phyloP scores from a whole-genome alignment of 2,329 filamentous ascomycete genomes.

The Penicillium sp. region DNA sequence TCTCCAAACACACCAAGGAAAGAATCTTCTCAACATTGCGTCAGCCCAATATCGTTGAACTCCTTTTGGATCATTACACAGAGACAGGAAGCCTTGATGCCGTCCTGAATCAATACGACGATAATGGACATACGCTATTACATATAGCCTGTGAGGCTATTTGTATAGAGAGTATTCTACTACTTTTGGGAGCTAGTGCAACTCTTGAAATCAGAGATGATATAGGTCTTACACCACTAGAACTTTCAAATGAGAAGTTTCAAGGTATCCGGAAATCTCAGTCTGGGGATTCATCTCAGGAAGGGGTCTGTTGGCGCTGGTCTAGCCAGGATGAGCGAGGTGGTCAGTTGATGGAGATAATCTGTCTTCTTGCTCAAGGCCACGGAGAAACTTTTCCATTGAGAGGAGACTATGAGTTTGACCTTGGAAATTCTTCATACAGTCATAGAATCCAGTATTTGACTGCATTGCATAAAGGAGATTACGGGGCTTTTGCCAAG shows the following conservation, averaged over 20 bases:
- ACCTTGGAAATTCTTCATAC: neutral
- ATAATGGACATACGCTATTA: neutral
- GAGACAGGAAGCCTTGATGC: neutral
- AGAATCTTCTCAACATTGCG: constrained; percentile 6
- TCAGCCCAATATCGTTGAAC: neutral
- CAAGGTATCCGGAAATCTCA: neutral
- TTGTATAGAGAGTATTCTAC: neutral
- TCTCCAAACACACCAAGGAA: neutral
- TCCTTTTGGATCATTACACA: neutral
- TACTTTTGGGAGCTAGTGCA: neutral
- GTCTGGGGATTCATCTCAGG: no score
- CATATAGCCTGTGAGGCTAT: constrained; percentile 4
- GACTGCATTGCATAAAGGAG: neutral
- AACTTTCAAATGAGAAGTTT: neutral
- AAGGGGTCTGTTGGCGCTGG: no score
- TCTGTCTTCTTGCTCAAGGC: constrained; percentile 2
- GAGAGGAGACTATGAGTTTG: neutral
- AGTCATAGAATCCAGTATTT: neutral
- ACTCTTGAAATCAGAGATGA: neutral
- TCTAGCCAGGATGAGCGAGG: neutral
- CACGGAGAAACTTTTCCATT: neutral
- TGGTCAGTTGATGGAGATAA: constrained; percentile 6
- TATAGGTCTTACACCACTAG: neutral
- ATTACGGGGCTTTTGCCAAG: neutral
- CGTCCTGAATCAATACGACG: neutral